Percentiles rank a stretch among this genome's conserved stretches.
phyloP scores from a whole-genome alignment of 805 yeast species.

The Torulaspora franciscae region DNA sequence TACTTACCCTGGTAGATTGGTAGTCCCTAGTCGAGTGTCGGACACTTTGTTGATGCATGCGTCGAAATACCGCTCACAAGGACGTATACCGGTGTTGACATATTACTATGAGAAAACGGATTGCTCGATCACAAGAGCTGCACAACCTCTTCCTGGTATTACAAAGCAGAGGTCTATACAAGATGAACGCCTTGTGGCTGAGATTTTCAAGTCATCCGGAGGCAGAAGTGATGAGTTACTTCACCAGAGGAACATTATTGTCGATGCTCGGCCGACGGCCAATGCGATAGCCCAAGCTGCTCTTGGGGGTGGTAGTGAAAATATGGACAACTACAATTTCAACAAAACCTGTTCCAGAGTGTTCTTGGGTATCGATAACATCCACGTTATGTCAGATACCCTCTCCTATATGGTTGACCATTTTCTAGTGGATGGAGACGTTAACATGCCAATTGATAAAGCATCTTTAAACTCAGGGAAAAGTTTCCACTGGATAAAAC shows the following conservation, averaged over 20 bases:
- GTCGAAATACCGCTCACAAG: conserved; percentile 77
- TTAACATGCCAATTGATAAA: conserved; percentile 48
- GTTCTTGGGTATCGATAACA: conserved; percentile 88
- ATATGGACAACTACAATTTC: conserved; percentile 74
- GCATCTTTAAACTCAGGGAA: conserved; percentile 49
- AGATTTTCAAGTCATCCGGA: conserved; percentile 62
- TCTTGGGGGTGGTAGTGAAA: conserved; percentile 96
- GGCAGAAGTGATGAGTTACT: conserved; percentile 26
- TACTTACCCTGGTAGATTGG: conserved; percentile 64
- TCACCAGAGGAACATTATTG: conserved; percentile 56
- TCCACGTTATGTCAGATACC: conserved; percentile 91
- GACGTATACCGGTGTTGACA: conserved; percentile 74
- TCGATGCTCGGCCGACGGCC: conserved; percentile 88
- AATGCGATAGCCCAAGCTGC: conserved; percentile 97
- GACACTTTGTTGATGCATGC: conserved; percentile 83
- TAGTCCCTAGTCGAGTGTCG: conserved; percentile 73
- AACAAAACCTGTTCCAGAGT: conserved; percentile 53
- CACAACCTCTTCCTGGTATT: conserved; percentile 90
- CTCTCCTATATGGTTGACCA: conserved; percentile 54
- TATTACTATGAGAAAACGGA: conserved; percentile 67
- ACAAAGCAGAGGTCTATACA: conserved; percentile 84
- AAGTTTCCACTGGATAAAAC: conserved; percentile 70
- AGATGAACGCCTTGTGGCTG: conserved; percentile 77
- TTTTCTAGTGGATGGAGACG: conserved; percentile 62
- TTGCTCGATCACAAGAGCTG: conserved; percentile 78